Base-by-base conservation (phyloP, 305 asterid species). In the Fraxinus baroniana region DNA sequence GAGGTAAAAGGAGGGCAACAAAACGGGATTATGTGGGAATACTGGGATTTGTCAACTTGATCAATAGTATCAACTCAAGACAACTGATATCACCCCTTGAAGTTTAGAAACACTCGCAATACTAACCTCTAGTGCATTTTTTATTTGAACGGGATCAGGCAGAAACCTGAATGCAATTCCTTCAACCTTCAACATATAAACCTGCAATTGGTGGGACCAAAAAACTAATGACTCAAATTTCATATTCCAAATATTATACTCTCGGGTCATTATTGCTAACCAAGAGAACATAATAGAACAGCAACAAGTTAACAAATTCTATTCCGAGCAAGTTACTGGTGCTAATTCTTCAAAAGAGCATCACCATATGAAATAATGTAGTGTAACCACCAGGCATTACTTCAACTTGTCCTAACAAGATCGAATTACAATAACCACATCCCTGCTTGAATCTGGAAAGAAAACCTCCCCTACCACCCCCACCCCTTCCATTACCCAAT, bases 111-210 rank as follows among this genome's bases (percentile, higher is more conserved):
- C 35, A 70, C 52, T 71, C 32, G 1, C 1, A 77, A 15, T 24
- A 87, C 95, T 86, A 79, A 95, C 99, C 98, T 93, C 97, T 82
- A 93, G 68, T n/a, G 99, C 98, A 88, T 95, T 94, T 82, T 90
- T 93, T 81, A 95, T 87, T 82, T 95, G 99, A 82, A 95, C 92
- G 15, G 98, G 98, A 88, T 96, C 99, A 72, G 99, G 99, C 88
- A 96, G 84, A 86, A 96, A 96, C 57, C 98, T 88, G 85, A 96
- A 96, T 82, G 99, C 97, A 76, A 96, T 96, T 88, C 99, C 99
- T 89, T 96, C 99, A 78, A 96, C 98, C 88, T 94, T 96, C 93
- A 94, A 88, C 98, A 93, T 89, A 86, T 96, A 92, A 79, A 96
- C 97, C 98, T 96, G 94, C 87, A 82, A 79, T 73, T 57, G n/a